Conservation (phyloP, 2,329 filamentous ascomycete species). For the Erysiphe neolycopersici region DNA sequence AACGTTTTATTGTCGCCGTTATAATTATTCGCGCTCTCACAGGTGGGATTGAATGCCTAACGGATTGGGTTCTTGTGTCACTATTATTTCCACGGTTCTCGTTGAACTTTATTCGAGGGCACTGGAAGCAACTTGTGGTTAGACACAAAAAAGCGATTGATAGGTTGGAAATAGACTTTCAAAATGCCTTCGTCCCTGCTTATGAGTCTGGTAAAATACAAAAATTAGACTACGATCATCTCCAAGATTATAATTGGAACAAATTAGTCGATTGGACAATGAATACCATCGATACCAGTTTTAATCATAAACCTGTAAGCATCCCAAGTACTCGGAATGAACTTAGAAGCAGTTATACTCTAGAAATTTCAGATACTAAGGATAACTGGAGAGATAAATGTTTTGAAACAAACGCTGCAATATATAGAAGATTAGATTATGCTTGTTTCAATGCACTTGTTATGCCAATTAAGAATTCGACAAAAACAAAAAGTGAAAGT, state of each 20-base stretch:
- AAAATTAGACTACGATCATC: conserved; percentile 33
- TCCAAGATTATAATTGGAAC: conserved; percentile 41
- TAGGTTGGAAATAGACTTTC: conserved; percentile 33
- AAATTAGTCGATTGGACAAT: conserved; percentile 39
- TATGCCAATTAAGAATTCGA: conserved; percentile 3
- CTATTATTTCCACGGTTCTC: conserved; percentile 27
- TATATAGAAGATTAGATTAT: conserved; percentile 9
- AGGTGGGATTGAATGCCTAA: conserved; percentile 29
- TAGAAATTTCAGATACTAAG: conserved; percentile 7
- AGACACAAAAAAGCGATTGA: conserved; percentile 22
- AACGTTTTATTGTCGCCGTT: conserved; percentile 27
- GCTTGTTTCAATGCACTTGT: conserved; percentile 21
- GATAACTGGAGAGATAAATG: conserved; percentile 28
- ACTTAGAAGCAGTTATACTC: conserved; percentile 19
- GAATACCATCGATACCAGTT: conserved; percentile 13
- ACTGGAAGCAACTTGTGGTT: conserved; percentile 26
- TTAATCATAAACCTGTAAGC: conserved; percentile 18
- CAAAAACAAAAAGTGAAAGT: not conserved
- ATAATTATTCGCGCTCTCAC: conserved; percentile 29
- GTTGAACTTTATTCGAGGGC: conserved; percentile 23
- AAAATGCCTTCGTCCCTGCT: conserved; percentile 34
- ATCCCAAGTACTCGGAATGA: conserved; percentile 21
- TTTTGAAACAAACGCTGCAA: conserved; percentile 25
- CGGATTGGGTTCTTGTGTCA: conserved; percentile 33
- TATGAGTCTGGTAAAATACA: conserved; percentile 36